Percentiles rank a stretch among this genome's conserved stretches.
phyloP scores from a whole-genome alignment of 163 green algal genomes.

The Scenedesmus sp. region DNA sequence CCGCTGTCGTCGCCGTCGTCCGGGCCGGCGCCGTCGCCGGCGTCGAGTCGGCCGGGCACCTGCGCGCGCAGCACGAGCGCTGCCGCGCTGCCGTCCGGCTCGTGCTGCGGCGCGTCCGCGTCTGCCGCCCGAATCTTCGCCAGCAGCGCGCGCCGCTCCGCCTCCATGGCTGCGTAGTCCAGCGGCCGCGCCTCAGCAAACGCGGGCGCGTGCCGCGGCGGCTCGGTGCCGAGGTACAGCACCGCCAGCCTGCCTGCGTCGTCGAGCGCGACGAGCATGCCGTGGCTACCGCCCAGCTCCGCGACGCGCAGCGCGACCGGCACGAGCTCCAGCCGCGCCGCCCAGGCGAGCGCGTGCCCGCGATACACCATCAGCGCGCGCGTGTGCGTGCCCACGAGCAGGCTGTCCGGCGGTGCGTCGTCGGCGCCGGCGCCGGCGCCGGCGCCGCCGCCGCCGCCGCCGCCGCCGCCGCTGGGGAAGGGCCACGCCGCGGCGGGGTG shows the following conservation, averaged over 20 bases:
- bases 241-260: constrained; percentile 57
- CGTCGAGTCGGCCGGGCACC: constrained; percentile 20
- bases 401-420: constrained; percentile 50
- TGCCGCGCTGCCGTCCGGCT: constrained; percentile 1
- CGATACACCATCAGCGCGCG: constrained; percentile 67
- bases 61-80: constrained; percentile 28
- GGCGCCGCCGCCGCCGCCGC: constrained; percentile 8
- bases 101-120: constrained; percentile 5
- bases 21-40: neutral
- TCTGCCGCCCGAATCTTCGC: constrained; percentile 51
- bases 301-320: constrained; percentile 61
- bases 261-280: constrained; percentile 61
- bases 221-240: constrained; percentile 72
- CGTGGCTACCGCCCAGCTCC: constrained; percentile 48
- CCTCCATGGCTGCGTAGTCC: constrained; percentile 76
- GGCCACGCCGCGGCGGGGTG: constrained; percentile 58
- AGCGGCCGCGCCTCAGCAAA: constrained; percentile 56
- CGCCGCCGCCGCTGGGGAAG: constrained; percentile 4
- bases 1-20: no score
- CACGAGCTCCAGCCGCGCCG: constrained; percentile 56
- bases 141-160: constrained; percentile 66
- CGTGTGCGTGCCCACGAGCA: constrained; percentile 68
- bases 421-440: neutral
- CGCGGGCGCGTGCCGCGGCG: constrained; percentile 58
- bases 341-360: constrained; percentile 59